Evolutionary conservation across 345 rosid species (phyloP).

Genomic region (Euclidium syriacum): DNA sequence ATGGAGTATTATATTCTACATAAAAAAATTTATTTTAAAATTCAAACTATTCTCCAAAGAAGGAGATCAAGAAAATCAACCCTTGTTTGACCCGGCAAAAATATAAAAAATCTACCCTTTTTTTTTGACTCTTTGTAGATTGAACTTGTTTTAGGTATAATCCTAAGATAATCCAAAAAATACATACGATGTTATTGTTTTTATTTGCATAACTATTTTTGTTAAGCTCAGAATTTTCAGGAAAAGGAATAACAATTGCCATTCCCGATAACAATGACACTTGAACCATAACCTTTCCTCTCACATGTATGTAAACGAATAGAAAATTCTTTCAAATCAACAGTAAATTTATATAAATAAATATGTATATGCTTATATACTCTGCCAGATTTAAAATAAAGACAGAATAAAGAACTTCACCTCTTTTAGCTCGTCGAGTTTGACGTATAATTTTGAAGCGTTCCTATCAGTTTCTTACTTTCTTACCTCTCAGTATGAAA

Average conservation of each 20-base stretch:
- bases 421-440: constrained; percentile 21
- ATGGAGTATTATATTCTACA: too few relatives aligned
- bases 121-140: background rate
- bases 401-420: constrained; percentile 11
- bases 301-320: background rate
- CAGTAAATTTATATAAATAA: background rate
- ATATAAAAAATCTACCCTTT: background rate
- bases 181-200: constrained; percentile 3
- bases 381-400: background rate
- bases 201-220: background rate
- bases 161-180: background rate
- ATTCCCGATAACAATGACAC: constrained; percentile 34
- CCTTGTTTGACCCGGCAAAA: too few relatives aligned
- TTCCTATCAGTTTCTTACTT: background rate
- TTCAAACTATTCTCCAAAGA: background rate
- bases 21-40: too few relatives aligned
- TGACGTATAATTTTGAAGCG: constrained; percentile 1
- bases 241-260: constrained; percentile 19
- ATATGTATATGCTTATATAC: background rate
- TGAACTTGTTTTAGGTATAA: background rate
- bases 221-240: background rate
- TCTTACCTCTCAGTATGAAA: background rate
- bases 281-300: constrained; percentile 26
- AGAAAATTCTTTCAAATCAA: constrained; percentile 20
- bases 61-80: constrained; percentile 1